Conservation (phyloP, 495 filamentous ascomycete species). For the Peziza echinospora region DNA sequence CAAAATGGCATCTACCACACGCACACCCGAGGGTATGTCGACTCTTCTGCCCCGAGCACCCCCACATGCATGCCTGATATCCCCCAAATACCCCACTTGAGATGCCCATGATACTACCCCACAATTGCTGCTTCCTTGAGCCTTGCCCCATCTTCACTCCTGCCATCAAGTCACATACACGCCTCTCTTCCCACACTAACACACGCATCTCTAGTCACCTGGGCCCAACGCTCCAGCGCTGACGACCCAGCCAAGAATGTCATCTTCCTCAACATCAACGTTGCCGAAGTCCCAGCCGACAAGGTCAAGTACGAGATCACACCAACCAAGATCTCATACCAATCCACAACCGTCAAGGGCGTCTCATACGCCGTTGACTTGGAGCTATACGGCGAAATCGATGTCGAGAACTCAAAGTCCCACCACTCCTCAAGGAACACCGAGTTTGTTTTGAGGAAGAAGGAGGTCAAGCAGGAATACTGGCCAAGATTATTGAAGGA, state of each 20-base stretch:
- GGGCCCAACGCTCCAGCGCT: slow-evolving; percentile 84
- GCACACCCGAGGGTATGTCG: too few species aligned
- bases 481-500: slow-evolving; percentile 92
- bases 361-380: slow-evolving; percentile 64
- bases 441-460: slow-evolving; percentile 84
- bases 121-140: too few species aligned
- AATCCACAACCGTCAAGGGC: slow-evolving; percentile 55
- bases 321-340: slow-evolving; percentile 55
- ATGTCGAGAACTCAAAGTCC: slow-evolving; percentile 54
- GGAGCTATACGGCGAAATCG: slow-evolving; percentile 84
- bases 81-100: too few species aligned
- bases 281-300: slow-evolving; percentile 48
- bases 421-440: slow-evolving; percentile 68
- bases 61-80: too few species aligned
- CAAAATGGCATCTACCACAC: too few species aligned
- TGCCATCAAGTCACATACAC: too few species aligned
- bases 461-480: slow-evolving; percentile 73
- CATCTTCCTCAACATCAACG: slow-evolving; percentile 75
- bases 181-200: too few species aligned
- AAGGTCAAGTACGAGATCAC: slow-evolving; percentile 62
- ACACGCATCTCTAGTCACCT: slow-evolving; percentile 51
- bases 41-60: too few species aligned
- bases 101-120: too few species aligned
- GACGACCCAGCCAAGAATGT: slow-evolving; percentile 68
- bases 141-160: too few species aligned